These are phyloP conservation scores for Piloderma croceum DNA, from an alignment of 768 basidiomycete genomes.

Conservation along the genomic window DNA sequence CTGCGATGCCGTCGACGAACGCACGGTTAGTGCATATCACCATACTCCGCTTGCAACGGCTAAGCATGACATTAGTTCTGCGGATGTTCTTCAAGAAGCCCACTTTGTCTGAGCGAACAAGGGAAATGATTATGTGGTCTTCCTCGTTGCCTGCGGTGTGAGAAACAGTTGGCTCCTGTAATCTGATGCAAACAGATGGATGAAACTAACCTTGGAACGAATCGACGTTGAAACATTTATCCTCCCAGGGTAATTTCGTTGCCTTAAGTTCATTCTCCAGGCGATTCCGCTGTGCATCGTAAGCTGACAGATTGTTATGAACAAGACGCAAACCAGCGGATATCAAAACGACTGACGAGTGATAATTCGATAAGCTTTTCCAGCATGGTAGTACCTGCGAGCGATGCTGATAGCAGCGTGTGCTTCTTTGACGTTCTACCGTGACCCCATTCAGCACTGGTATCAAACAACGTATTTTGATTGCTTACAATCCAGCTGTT, in stretches of 20 bases:
- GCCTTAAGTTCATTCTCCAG: slow-evolving; percentile 54
- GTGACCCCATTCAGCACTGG: no score
- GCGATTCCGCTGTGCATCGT: slow-evolving; percentile 61
- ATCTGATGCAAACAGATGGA: slow-evolving; percentile 6
- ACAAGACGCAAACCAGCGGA: no score
- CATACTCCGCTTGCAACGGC: slow-evolving; percentile 75
- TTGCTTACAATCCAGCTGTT: slow-evolving; percentile 33
- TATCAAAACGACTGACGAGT: no score
- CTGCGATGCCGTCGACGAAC: slow-evolving; percentile 49
- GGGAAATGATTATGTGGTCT: slow-evolving; percentile 67
- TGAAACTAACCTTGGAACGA: slow-evolving; percentile 66
- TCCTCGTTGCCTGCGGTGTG: slow-evolving; percentile 79
- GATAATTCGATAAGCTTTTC: slow-evolving; percentile 56
- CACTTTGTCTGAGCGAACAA: slow-evolving; percentile 55
- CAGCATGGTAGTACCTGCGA: slow-evolving; percentile 43
- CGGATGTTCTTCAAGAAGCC: slow-evolving; percentile 65
- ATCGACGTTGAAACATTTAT: slow-evolving; percentile 75
- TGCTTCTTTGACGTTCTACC: slow-evolving; percentile 60
- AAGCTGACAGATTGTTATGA: no score
- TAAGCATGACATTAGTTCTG: slow-evolving; percentile 85
- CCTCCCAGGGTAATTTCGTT: slow-evolving; percentile 48
- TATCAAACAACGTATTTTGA: no score
- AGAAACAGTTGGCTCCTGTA: slow-evolving; percentile 8
- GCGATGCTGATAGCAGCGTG: slow-evolving; percentile 54
- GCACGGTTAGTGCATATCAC: slow-evolving; percentile 58